A percentile compares a stretch with the other conserved stretches of the same genome.
Conservation (phyloP, 805 yeast genomes). For the Starmerella khaoyaiensis region DNA sequence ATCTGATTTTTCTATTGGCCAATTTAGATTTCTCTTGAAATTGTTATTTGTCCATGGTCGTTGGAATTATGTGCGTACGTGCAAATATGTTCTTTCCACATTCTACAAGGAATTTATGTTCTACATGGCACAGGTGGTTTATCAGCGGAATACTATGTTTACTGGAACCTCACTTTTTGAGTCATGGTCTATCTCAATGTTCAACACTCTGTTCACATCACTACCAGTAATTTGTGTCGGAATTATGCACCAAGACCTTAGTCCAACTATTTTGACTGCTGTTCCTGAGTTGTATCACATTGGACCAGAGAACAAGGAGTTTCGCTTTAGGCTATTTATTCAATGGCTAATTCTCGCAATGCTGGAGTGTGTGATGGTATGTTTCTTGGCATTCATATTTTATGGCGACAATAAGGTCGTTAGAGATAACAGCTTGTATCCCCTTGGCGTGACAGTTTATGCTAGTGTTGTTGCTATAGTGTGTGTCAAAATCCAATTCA, state of each 20-base stretch:
- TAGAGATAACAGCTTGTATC: constrained; percentile 64
- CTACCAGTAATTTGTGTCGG: constrained; percentile 85
- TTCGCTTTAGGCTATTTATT: constrained; percentile 55
- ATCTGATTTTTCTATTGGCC: constrained; percentile 90
- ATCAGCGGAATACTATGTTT: constrained; percentile 73
- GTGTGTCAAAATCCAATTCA: constrained; percentile 61
- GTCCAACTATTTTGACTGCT: constrained; percentile 76
- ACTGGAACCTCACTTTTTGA: constrained; percentile 91
- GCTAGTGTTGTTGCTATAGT: constrained; percentile 61
- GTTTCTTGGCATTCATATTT: constrained; percentile 50
- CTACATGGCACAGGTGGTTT: constrained; percentile 76
- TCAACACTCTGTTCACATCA: constrained; percentile 88
- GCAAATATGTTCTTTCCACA: constrained; percentile 83
- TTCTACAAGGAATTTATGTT: constrained; percentile 89
- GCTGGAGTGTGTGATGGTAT: constrained; percentile 52
- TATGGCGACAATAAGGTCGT: constrained; percentile 58
- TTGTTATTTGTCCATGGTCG: constrained; percentile 87
- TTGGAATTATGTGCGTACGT: constrained; percentile 83
- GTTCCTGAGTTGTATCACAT: constrained; percentile 77
- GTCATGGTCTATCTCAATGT: constrained; percentile 94
- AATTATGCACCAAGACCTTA: constrained; percentile 84
- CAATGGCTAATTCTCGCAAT: constrained; percentile 73
- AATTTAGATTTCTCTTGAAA: constrained; percentile 73
- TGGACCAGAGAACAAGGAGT: constrained; percentile 63
- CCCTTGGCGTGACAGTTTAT: constrained; percentile 65